Evolutionary conservation across 176 grass and related monocot species (phyloP).

Genomic region (Cenchrus americanus): DNA sequence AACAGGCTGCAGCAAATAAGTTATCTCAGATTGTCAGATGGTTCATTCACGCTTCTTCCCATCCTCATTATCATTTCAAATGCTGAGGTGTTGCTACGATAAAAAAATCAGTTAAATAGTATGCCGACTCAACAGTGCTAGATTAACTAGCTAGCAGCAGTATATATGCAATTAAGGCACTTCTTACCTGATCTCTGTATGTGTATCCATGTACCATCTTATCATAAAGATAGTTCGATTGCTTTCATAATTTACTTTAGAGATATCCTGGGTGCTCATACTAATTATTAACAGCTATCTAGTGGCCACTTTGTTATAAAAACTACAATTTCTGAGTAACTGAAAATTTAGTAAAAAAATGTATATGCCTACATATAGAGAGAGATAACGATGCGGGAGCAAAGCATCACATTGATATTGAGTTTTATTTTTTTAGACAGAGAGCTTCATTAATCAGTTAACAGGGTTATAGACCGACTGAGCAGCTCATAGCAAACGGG

Average conservation of each 20-base stretch:
- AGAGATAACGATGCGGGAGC: background rate
- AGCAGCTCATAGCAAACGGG: too few relatives aligned
- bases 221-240: background rate
- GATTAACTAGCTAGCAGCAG: background rate
- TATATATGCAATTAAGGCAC: background rate
- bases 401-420: background rate
- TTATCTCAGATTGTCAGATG: background rate
- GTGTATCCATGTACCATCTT: background rate
- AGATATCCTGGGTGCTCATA: background rate
- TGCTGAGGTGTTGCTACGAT: background rate
- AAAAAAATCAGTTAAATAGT: background rate
- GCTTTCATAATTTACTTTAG: conserved; percentile 1
- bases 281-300: background rate
- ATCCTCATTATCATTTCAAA: conserved; percentile 18
- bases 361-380: background rate
- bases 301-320: too few relatives aligned
- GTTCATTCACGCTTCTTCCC: background rate
- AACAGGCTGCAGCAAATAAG: background rate
- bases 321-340: background rate
- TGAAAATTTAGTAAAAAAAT: background rate
- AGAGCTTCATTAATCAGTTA: too few relatives aligned
- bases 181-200: background rate
- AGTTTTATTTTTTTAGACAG: background rate
- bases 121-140: background rate
- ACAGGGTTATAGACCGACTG: too few relatives aligned